Evolutionary conservation across 768 basidiomycete genomes (phyloP).

Genomic region (Mrakia frigida): DNA sequence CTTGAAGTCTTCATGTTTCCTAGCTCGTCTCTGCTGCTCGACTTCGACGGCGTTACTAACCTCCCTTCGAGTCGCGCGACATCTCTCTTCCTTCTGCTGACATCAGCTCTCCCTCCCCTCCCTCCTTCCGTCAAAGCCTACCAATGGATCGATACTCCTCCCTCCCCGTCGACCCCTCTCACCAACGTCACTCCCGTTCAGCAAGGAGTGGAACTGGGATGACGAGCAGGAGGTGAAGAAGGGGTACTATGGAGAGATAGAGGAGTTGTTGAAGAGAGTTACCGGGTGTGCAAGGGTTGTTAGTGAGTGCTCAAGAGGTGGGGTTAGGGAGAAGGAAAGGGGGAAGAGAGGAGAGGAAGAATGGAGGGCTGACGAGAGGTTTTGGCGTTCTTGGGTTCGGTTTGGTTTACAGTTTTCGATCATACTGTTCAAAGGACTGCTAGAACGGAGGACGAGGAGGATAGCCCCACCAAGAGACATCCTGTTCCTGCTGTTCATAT

Average conservation of each 20-base stretch:
- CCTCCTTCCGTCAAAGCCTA: conserved; percentile 1
- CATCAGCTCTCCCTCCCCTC: background rate
- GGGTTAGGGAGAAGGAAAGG: background rate
- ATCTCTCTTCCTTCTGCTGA: background rate
- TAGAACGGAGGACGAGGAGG: conserved; percentile 1
- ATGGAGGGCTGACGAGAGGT: background rate
- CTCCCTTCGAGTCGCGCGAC: too few relatives aligned
- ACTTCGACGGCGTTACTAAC: too few relatives aligned
- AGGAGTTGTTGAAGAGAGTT: conserved; percentile 18
- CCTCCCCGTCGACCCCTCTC: background rate
- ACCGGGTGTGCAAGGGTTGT: conserved; percentile 11
- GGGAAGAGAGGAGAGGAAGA: background rate
- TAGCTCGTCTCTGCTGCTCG: too few relatives aligned
- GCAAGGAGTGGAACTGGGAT: conserved; percentile 1
- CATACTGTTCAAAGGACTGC: conserved; percentile 11
- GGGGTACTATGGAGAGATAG: conserved; percentile 17
- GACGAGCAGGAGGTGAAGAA: conserved; percentile 11
- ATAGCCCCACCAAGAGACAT: background rate
- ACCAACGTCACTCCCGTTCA: conserved; percentile 2
- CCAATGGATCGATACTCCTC: conserved; percentile 19
- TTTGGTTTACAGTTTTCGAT: background rate
- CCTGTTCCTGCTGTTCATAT: conserved; percentile 25
- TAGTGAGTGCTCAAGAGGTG: background rate
- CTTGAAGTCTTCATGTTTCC: too few relatives aligned
- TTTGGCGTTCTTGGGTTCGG: background rate